phyloP scores from a whole-genome alignment of 805 yeast genomes.

The Kodamaea jinghongensis region DNA sequence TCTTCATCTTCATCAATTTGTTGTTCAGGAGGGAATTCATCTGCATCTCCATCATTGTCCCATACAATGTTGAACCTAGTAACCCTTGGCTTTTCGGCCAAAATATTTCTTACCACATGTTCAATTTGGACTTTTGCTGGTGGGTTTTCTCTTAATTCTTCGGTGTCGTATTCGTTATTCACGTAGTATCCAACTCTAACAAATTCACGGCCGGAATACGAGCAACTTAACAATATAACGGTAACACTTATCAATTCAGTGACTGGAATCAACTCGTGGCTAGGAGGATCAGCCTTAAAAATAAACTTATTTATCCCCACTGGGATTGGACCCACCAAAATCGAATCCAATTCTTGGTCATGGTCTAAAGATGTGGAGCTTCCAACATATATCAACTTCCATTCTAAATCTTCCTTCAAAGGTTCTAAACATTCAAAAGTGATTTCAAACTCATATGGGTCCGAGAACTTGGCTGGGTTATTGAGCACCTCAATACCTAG shows the following conservation, averaged over 20 bases:
- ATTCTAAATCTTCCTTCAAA: constrained; percentile 85
- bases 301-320: constrained; percentile 94
- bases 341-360: constrained; percentile 94
- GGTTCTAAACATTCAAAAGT: constrained; percentile 97
- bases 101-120: constrained; percentile 87
- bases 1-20: constrained; percentile 45
- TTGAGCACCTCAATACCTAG: constrained; percentile 88
- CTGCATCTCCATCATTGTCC: constrained; percentile 73
- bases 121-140: constrained; percentile 92
- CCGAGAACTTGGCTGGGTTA: constrained; percentile 92
- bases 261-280: constrained; percentile 94
- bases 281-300: constrained; percentile 94
- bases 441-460: constrained; percentile 93
- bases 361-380: constrained; percentile 92
- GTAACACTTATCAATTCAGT: constrained; percentile 94
- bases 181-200: constrained; percentile 98
- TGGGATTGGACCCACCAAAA: constrained; percentile 98
- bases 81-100: constrained; percentile 97
- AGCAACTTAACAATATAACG: constrained; percentile 87
- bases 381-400: constrained; percentile 97
- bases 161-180: constrained; percentile 92
- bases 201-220: constrained; percentile 90
- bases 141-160: constrained; percentile 89
- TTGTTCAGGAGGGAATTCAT: constrained; percentile 78
- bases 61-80: constrained; percentile 96